Base-by-base conservation (phyloP, 2,329 filamentous ascomycete species). In the Penicillium sp. region DNA sequence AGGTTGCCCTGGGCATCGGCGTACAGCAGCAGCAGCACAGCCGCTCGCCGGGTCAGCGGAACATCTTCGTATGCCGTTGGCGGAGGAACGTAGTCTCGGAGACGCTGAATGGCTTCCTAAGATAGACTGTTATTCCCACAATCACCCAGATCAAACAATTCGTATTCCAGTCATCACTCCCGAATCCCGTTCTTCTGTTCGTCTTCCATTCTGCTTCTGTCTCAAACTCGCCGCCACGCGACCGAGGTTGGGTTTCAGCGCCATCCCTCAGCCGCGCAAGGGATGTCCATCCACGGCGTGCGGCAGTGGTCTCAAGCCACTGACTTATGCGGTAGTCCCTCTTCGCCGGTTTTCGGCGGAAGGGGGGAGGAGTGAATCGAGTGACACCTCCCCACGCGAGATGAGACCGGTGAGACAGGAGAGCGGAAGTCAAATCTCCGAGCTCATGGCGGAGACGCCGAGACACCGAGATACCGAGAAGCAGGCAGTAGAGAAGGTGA, bases 21-120 rank as follows among this genome's bases (percentile, higher is more conserved):
- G 62, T 93, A 96, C 1, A 97, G 77, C 36, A 97, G 76, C 33
- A 97, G 77, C 38, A 97, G 71, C 27, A 97, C 91, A 16, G 91
- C 90, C 10, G 91, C 91, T 51, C 89, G 81, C 47, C 87, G 79
- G 10, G 70, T 72, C 7, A 81, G 57, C 1, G 79, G 79, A 28
- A 79, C 73, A 34, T 71, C 68, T 48, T 72, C 67, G 65, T 79
- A 83, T 47, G 70, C 71, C 5, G 78, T 80, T 7, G 76, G 71
- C 27, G 77, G 78, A n/a, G 78, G 69, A 10, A 65, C 62, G 54
- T 80, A 83, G 23, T 68, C 60, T 51, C 77, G 71, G 17, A 83
- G 66, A 39, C 78, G 74, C 28, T 74, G 68, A 55, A 83, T 69
- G 26, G 78, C 79, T 54, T 62, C 59, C 71, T 74, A 48, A 4